Evolutionary conservation across 2,329 filamentous ascomycete species (phyloP), one percentile per base, ranked within the genome.

Genomic region (Pseudogymnoascus sp.): DNA sequence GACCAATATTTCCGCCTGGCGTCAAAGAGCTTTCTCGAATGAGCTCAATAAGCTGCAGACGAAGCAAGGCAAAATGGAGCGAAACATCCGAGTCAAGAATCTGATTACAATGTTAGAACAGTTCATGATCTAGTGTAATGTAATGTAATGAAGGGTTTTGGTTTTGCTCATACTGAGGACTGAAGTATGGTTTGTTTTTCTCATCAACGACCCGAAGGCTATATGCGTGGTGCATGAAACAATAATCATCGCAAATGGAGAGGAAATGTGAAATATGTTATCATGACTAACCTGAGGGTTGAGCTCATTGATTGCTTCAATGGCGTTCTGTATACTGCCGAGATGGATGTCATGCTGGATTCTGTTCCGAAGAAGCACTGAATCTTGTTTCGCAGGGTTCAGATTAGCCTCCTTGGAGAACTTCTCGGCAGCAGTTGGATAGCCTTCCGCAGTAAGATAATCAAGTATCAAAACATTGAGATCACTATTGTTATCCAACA

Each of bases 211-310:
- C 84, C 83, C 79, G 79, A 82, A 85, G 84, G 81, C 80, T 80
- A 83, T 97, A 94, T 90, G 94, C 91, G 94, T 99, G 94, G 94
- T 99, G 94, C 94, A 99, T 99, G 92, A 95, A 85, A 92, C 88
- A 89, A 79, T 96, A 96, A 99, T 99, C 94, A 94, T 92, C 75
- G 82, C 80, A 82, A 77, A 62, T 66, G 63, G 48, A 57, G 63
- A 52, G 57, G 59, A 56, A 58, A 59, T 39, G 59, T 55, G 59
- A 52, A 18, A 63, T 60, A 35, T n/a, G 21, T 48, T 39, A 33
- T 37, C 33, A 18, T n/a, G 33, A 71, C 89, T 75, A 85, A 99
- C 94, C 82, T 94, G 85, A 66, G 91, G 89, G 66, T 96, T 90
- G 33, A 95, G 77, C 66, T 96, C 89, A 71, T 97, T 97, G 68